phyloP scores from a whole-genome alignment of 2,329 filamentous ascomycete species.

The Aspergillus ibericus region DNA sequence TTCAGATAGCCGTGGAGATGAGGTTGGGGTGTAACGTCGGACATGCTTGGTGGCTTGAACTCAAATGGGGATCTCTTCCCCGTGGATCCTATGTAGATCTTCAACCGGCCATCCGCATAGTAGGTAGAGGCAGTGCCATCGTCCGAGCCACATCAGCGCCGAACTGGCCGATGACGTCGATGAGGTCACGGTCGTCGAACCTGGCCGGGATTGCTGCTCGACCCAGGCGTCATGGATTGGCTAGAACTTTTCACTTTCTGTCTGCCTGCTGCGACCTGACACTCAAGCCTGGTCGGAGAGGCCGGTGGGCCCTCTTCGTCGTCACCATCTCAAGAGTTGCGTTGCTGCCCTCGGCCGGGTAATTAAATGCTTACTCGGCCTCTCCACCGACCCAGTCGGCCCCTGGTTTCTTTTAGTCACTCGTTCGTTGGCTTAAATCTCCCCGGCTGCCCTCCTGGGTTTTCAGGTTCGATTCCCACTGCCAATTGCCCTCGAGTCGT shows the following conservation, averaged over 20 bases:
- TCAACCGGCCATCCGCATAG: too few species aligned
- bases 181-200: background rate
- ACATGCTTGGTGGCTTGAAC: too few species aligned
- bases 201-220: background rate
- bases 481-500: background rate
- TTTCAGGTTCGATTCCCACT: background rate
- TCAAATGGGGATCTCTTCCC: too few species aligned
- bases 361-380: background rate
- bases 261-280: background rate
- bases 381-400: background rate
- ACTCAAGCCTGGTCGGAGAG: background rate
- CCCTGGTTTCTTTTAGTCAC: background rate
- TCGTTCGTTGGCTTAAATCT: background rate
- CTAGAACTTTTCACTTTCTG: constrained; percentile 1
- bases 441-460: background rate
- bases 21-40: too few species aligned
- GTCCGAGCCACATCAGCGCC: too few species aligned
- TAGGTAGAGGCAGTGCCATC: too few species aligned
- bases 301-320: background rate
- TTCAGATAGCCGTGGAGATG: too few species aligned
- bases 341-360: background rate
- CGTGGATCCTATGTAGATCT: too few species aligned
- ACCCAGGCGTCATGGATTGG: background rate
- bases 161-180: constrained; percentile 9
- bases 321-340: background rate